Evolutionary conservation across 1,284 basidiomycete genomes (phyloP).

Genomic region (Ustilago curta): DNA sequence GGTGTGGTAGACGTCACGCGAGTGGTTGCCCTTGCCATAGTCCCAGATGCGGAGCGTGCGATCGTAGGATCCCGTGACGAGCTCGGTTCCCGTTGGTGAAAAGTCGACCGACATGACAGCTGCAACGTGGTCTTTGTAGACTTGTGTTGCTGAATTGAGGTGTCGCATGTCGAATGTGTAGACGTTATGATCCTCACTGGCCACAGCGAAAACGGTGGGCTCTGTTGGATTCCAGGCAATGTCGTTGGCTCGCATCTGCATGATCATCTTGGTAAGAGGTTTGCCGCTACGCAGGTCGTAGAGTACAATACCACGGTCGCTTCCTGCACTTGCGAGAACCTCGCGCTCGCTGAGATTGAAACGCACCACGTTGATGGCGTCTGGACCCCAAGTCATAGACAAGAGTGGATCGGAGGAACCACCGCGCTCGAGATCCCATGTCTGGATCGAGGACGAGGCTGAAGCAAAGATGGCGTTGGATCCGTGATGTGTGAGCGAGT

Average conservation of each 20-base stretch:
- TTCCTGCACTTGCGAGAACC: slow-evolving; percentile 91
- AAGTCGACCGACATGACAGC: slow-evolving; percentile 76
- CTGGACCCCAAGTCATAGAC: slow-evolving; percentile 72
- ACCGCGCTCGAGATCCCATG: slow-evolving; percentile 91
- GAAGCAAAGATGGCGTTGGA: slow-evolving; percentile 90
- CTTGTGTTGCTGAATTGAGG: slow-evolving; percentile 84
- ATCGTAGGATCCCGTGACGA: slow-evolving; percentile 96
- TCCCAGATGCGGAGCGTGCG: slow-evolving; percentile 94
- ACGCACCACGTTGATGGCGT: slow-evolving; percentile 85
- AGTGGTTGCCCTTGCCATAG: slow-evolving; percentile 80
- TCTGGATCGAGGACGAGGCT: slow-evolving; percentile 89
- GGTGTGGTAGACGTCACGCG: slow-evolving; percentile 93
- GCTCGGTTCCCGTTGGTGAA: slow-evolving; percentile 89
- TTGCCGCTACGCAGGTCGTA: slow-evolving; percentile 97
- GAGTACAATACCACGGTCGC: slow-evolving; percentile 92
- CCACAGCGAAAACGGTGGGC: slow-evolving; percentile 89
- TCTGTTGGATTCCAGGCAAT: slow-evolving; percentile 95
- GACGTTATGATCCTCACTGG: slow-evolving; percentile 96
- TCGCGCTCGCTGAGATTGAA: slow-evolving; percentile 96
- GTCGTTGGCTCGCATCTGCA: slow-evolving; percentile 81
- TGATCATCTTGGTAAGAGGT: slow-evolving; percentile 87
- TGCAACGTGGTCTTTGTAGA: slow-evolving; percentile 97
- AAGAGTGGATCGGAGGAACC: slow-evolving; percentile 76
- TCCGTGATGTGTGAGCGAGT: slow-evolving; percentile 93
- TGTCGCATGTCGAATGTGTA: slow-evolving; percentile 98